phyloP scores from a whole-genome alignment of 2,329 filamentous ascomycete genomes.

The Aureobasidium subglaciale region DNA sequence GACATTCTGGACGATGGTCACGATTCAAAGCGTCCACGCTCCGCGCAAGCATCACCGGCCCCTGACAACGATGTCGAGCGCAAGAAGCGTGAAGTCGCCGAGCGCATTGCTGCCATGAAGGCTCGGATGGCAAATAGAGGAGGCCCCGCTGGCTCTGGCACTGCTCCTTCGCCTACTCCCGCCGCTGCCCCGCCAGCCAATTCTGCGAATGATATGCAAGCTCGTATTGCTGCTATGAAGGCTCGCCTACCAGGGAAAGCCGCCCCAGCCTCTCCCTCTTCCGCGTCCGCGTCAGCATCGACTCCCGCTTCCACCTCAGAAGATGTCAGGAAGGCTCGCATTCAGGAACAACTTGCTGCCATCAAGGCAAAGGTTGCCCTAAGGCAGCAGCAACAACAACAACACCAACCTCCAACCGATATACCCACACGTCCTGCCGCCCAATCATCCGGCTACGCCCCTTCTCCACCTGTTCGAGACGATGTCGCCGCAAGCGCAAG shows the following conservation, averaged over 20 bases:
- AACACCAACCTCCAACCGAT: not conserved
- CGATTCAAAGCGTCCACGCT: slow-evolving; percentile 35
- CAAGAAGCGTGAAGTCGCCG: slow-evolving; percentile 27
- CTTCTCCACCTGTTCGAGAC: slow-evolving; percentile 37
- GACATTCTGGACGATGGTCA: slow-evolving; percentile 28
- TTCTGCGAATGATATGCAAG: slow-evolving; percentile 8
- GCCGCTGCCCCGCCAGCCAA: slow-evolving; percentile 3
- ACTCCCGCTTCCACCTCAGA: slow-evolving; percentile 17
- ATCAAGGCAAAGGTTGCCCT: slow-evolving; percentile 28
- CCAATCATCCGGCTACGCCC: slow-evolving; percentile 4
- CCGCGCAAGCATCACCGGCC: slow-evolving; percentile 31
- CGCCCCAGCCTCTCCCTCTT: slow-evolving; percentile 12
- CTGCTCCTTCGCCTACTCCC: slow-evolving; percentile 14
- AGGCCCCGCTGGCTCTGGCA: slow-evolving; percentile 13
- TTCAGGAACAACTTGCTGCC: slow-evolving; percentile 24
- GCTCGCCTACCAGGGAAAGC: slow-evolving; percentile 15
- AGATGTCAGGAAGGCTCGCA: not conserved
- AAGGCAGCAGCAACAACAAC: slow-evolving; percentile 18
- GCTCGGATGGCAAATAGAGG: slow-evolving; percentile 25
- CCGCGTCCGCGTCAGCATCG: slow-evolving; percentile 17
- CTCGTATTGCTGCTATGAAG: slow-evolving; percentile 17
- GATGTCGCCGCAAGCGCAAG: slow-evolving; percentile 44
- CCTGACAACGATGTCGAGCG: slow-evolving; percentile 26
- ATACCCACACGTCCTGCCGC: not conserved
- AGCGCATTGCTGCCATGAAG: slow-evolving; percentile 30